Conservation (phyloP, 169 alveolate genomes). For the Theileria orientalis region DNA sequence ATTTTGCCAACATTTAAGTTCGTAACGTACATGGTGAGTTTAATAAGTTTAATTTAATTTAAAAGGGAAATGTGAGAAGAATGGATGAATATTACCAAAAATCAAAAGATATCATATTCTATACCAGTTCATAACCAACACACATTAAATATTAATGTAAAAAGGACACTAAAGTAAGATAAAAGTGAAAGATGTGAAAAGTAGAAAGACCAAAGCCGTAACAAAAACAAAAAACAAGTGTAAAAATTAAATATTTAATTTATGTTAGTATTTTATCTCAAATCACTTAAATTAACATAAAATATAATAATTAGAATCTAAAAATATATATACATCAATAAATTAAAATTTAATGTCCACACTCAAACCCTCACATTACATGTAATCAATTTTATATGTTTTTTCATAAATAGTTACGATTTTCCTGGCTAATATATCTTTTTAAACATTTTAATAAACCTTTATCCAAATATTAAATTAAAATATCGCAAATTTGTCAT, state of each 20-base stretch:
- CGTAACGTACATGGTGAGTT: too few relatives aligned
- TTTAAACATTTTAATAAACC: too few relatives aligned
- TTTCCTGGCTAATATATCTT: too few relatives aligned
- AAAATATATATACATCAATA: neutral
- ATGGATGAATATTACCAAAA: too few relatives aligned
- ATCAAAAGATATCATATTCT: too few relatives aligned
- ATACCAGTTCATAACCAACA: too few relatives aligned
- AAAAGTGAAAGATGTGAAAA: neutral
- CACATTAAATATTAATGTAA: too few relatives aligned
- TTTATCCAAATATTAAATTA: too few relatives aligned
- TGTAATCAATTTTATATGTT: neutral
- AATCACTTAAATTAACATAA: neutral
- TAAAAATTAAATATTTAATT: neutral
- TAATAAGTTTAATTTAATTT: too few relatives aligned
- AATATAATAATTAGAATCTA: neutral
- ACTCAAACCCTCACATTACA: neutral
- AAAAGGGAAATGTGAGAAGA: too few relatives aligned
- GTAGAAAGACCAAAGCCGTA: neutral
- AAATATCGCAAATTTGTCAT: too few relatives aligned
- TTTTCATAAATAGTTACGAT: too few relatives aligned
- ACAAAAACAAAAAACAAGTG: neutral
- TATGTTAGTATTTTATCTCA: neutral
- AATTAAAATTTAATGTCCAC: neutral
- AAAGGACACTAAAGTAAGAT: neutral
- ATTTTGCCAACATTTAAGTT: neutral